Evolutionary conservation across 352 stramenopile species (phyloP), one percentile per base, ranked within the genome.

Genomic region (Phytophthora megakarya): DNA sequence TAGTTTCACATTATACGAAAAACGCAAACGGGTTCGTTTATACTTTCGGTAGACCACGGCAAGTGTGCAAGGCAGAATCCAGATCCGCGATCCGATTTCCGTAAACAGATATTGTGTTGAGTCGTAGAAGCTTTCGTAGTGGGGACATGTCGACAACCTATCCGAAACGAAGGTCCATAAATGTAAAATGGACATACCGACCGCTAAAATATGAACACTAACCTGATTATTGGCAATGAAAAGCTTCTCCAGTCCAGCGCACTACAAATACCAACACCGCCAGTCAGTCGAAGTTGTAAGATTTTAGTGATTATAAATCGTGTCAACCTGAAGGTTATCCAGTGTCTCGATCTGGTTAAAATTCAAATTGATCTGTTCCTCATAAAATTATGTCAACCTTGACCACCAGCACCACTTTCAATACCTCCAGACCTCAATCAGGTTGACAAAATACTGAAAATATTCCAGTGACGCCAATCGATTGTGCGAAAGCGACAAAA

Each of bases 401-500:
- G 9, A 16, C 21, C 26, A 19, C 19, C 5, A 26, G 4, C 11
- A 54, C 39, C 15, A 21, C 46, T 5, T 40, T 30, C 35, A 35
- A 2, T 12, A 35, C 19, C n/a, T 49, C 7, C 32, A 22, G 50
- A 94, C 84, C 65, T 94, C 86, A 25, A 93, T 68, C 62, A 94
- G 65, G 64, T 90, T 92, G 38, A 70, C 72, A 16, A 92, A 78
- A 54, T 86, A 64, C 65, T 90, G 71, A 37, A 92, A 94, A 26
- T 84, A 59, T 5, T 85, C 55, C 2, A 94, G 66, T 37, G 76
- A 84, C 22, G 65, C 56, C 21, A 94, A 68, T 16, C 65, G 70
- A 60, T 94, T 94, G 78, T 94, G 86, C 5, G 86, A 94, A 3
- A 94, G 68, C 23, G 86, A 94, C n/a, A 94, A 58, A 28, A 94